Evolutionary conservation across 2,329 filamentous ascomycete species (phyloP), one percentile per base, ranked within the genome.

Genomic region (Cytospora piceae): DNA sequence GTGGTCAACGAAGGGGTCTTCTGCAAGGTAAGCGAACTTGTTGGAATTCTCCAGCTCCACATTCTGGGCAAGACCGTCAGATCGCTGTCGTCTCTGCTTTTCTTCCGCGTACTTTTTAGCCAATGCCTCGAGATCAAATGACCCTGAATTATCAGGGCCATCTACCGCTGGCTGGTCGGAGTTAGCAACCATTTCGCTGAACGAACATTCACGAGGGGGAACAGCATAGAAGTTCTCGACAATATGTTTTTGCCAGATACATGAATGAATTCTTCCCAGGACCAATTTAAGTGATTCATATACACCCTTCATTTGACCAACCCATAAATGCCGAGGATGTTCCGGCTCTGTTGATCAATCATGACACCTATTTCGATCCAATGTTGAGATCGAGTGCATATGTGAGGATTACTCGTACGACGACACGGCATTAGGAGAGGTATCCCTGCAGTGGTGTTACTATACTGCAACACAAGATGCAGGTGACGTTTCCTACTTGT

Each of bases 1-100:
- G 46, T 77, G 73, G 67, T 78, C 73, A 8, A 70, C 76, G 73
- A 76, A 79, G 0, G 76, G 76, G 62, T 80, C 78, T 0, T 71
- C 62, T 7, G 65, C 71, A 8, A 80, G 70, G 2, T 70, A 65
- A 20, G 67, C 67, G 37, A 74, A 54, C 1, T 68, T 64, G 17
- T 65, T 65, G n/a, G 70, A 65, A 3, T 69, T 49, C 14, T 66
- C 66, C 7, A 77, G 71, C 27, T 75, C 71, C 4, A 76, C 52
- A 59, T 76, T 79, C 63, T 79, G 77, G 9, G 57, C 62, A 20
- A 64, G 63, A 15, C 75, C 77, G 3, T 79, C 76, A 0, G 71
- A 37, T 0, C 75, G 72, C 9, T 74, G 27, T 2, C 77, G 74
- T 55, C 77, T 79, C 37, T 73, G 64, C 4, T 72, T 75, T 64